phyloP scores from a whole-genome alignment of 148 eudicot genomes.

The Vaccinium corymbosum region DNA sequence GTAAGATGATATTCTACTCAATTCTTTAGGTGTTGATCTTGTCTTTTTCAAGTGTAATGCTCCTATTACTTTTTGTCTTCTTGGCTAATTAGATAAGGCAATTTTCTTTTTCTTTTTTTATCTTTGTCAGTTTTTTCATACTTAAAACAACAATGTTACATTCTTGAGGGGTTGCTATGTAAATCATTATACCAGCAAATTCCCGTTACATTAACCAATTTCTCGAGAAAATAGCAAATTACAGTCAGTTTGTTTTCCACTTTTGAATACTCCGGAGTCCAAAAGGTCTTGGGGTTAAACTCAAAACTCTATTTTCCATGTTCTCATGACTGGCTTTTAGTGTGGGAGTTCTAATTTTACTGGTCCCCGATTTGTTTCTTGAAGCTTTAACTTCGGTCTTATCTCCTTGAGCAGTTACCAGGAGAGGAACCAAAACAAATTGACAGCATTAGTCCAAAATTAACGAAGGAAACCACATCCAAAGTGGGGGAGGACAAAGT shows the following conservation, averaged over 20 bases:
- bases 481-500: constrained; percentile 17
- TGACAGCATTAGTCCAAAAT: constrained; percentile 19
- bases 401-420: constrained; percentile 21
- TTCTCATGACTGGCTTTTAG: not conserved
- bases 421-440: constrained; percentile 15
- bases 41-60: not conserved
- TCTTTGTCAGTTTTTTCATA: not conserved
- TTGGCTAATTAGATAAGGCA: not conserved
- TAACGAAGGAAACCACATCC: constrained; percentile 22
- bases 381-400: not conserved
- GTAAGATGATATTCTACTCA: constrained; percentile 29
- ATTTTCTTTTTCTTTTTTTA: not conserved
- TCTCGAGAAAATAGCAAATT: too few relatives aligned
- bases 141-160: not conserved
- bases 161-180: not conserved
- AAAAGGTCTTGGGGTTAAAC: not conserved
- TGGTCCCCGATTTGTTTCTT: not conserved
- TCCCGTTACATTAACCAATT: not conserved
- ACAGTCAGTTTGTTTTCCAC: not conserved
- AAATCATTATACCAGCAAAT: not conserved
- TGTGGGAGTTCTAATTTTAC: not conserved
- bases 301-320: constrained; percentile 1
- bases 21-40: not conserved
- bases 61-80: not conserved
- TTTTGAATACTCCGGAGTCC: not conserved